Evolutionary conservation across 2,329 filamentous ascomycete genomes (phyloP).

Genomic region (Fusarium fracticaudum): DNA sequence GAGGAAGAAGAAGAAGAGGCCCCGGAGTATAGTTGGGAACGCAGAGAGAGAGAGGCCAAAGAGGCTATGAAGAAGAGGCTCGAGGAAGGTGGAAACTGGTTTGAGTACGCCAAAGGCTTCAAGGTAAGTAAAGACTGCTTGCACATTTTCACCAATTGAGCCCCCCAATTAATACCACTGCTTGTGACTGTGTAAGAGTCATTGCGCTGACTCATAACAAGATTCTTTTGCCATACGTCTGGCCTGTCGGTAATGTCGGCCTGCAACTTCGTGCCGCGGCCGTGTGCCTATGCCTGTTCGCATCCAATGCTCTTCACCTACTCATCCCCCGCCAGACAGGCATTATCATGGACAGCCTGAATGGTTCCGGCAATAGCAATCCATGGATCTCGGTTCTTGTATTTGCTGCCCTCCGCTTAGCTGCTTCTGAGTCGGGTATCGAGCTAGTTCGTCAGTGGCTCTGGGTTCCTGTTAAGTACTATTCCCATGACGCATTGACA

Average conservation of each 20-base stretch:
- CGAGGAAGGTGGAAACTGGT: constrained; percentile 80
- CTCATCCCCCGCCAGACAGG: constrained; percentile 85
- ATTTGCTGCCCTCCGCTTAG: constrained; percentile 62
- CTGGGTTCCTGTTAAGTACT: constrained; percentile 67
- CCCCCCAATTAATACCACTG: background rate
- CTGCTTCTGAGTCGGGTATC: constrained; percentile 64
- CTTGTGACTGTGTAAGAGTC: background rate
- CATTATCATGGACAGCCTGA: constrained; percentile 77
- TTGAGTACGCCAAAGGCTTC: constrained; percentile 80
- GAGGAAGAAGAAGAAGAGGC: constrained; percentile 52
- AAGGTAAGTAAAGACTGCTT: constrained; percentile 51
- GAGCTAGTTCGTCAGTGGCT: constrained; percentile 64
- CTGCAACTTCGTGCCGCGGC: constrained; percentile 75
- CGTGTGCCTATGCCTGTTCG: constrained; percentile 74
- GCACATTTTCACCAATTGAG: background rate
- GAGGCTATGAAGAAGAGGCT: constrained; percentile 73
- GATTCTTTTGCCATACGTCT: constrained; percentile 82
- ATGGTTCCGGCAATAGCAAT: constrained; percentile 57
- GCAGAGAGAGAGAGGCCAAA: constrained; percentile 61
- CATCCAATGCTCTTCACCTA: constrained; percentile 77
- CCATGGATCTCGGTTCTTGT: constrained; percentile 63
- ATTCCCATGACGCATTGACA: constrained; percentile 63
- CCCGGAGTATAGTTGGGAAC: constrained; percentile 65
- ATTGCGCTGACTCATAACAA: constrained; percentile 42
- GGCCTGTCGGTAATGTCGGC: constrained; percentile 72